Base-by-base conservation (phyloP, 2,329 filamentous ascomycete species). In the Colletotrichum phormii region DNA sequence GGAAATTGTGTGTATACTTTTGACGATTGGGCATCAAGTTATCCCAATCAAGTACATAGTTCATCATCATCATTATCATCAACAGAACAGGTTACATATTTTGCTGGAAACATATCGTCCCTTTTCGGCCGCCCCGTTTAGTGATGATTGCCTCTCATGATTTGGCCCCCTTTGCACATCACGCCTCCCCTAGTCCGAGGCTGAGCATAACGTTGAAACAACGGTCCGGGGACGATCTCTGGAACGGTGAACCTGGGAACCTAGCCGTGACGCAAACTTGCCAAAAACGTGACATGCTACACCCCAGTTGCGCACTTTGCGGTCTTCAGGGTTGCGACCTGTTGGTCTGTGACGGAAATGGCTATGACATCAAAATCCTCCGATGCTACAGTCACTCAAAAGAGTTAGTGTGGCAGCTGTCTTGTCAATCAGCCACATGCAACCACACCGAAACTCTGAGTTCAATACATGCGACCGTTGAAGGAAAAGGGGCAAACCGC, bases 151-250 rank as follows among this genome's bases (percentile, higher is more conserved):
- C 24, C 12, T 26, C 51, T 37, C 60, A 37, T 31, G 7, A 5
- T 49, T 49, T 49, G 42, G 42, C 42, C 42, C 42, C 18, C 7
- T 49, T 49, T 49, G 42, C 18, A n/a, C 42, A 22, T 18, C 42
- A 22, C 42, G 15, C 18, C 42, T 49, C 29, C 33, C 7, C 58
- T 12, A 42, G 15, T 9, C 18, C 24, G 61, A 65, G 67, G 61
- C 67, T 65, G 67, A 69, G 67, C 60, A 58, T 22, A 24, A 15
- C 22, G 55, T 70, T 70, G 67, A 70, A 70, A 70, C 67, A 13
- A n/a, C 22, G 59, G 57, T 31, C 37, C 26, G 60, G 33, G 26
- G 66, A 18, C 18, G 53, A 69, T 69, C 67, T 60, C 18, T 62
- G 31, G 57, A 59, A 35, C n/a, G 33, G 31, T 4, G n/a, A 22